Evolutionary conservation across 768 basidiomycete genomes (phyloP).

Genomic region (Termitomyces sp.): DNA sequence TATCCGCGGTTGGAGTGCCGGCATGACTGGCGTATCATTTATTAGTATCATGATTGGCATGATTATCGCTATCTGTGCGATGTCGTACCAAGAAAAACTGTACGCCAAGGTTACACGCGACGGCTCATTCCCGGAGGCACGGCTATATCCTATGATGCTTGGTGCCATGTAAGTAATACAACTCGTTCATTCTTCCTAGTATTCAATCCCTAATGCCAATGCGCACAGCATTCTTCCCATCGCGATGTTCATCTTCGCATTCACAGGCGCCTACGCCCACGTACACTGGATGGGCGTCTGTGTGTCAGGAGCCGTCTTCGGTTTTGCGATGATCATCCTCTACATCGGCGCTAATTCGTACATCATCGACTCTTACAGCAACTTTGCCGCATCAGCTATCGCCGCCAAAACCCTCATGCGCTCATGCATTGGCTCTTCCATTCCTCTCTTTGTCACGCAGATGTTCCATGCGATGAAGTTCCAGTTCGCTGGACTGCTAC

Average conservation of each 20-base stretch:
- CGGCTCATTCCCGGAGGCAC: constrained; percentile 35
- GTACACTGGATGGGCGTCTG: constrained; percentile 33
- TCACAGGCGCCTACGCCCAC: constrained; percentile 32
- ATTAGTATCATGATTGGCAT: constrained; percentile 38
- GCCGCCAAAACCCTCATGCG: constrained; percentile 39
- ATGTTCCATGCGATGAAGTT: constrained; percentile 37
- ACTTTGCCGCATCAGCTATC: constrained; percentile 40
- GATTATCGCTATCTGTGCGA: constrained; percentile 20
- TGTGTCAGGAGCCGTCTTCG: constrained; percentile 31
- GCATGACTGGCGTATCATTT: constrained; percentile 36
- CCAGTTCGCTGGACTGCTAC: constrained; percentile 32
- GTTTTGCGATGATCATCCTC: constrained; percentile 35
- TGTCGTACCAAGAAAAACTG: constrained; percentile 28
- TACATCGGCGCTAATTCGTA: constrained; percentile 40
- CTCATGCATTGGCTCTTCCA: constrained; percentile 29
- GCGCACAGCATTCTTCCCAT: constrained; percentile 26
- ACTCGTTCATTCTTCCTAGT: not conserved
- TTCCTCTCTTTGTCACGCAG: constrained; percentile 34
- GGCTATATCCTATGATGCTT: constrained; percentile 35
- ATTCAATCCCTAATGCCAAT: not conserved
- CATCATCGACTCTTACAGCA: constrained; percentile 37
- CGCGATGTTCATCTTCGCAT: constrained; percentile 38
- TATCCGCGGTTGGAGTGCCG: constrained; percentile 32
- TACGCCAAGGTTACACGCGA: constrained; percentile 26
- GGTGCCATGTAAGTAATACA: constrained; percentile 27